Base-by-base conservation (phyloP, 2,329 filamentous ascomycete genomes). In the Trichothecium sympodiale region DNA sequence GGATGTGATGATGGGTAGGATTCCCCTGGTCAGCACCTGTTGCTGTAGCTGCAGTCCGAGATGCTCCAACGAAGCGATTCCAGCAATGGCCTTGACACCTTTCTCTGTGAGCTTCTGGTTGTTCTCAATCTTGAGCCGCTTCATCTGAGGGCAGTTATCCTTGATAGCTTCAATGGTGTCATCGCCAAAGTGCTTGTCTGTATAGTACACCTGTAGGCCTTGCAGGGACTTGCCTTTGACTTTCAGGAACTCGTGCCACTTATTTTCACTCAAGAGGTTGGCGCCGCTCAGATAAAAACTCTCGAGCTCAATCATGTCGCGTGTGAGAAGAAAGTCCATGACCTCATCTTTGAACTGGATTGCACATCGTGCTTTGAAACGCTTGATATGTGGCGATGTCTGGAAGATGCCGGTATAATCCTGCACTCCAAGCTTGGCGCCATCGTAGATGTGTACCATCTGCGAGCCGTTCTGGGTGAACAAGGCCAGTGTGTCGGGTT, bases 261-360 rank as follows among this genome's bases (percentile, higher is more conserved):
- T 77, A 4, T 70, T 64, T 41, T 91, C 78, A 8, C 80, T 78
- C 13, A 96, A 64, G 1, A 96, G 73, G 45, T 94, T 96, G 8
- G 85, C 77, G 9, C 86, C 84, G 43, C 91, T 80, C 1, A 96
- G 68, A 43, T 86, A 83, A 30, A 96, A 66, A 38, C 76, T 69
- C 40, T 77, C 72, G n/a, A 95, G 64, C 8, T 71, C 59, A 34
- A 76, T 71, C 34, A 76, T 71, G 34, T 82, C 71, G 33, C 84
- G 82, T 37, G 77, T 77, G 15, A 84, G 65, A 49, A 95, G 72
- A 54, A 89, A 94, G 35, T 85, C 74, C 56, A 95, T 71, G 29
- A 87, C 82, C 28, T 69, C 67, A 49, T 95, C 83, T 57, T 94
- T 94, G 66, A 95, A 81, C 51, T 94, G 88, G 34, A 91, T 83